Conservation (phyloP, 306 rosid genomes). For the Cyclanthera cordifolia region DNA sequence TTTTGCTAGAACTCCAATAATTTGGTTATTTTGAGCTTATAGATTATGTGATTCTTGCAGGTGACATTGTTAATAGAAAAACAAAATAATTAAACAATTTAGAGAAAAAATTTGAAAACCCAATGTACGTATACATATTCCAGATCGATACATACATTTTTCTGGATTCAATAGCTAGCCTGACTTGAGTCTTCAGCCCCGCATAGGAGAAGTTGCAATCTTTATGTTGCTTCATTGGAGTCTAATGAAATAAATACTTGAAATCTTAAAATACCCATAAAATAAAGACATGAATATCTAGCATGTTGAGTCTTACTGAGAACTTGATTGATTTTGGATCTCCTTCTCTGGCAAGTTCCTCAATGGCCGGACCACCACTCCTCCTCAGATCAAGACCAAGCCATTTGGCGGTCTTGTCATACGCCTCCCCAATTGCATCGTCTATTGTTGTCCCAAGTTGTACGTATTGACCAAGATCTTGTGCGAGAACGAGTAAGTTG, state of each 20-base stretch:
- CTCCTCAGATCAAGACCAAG: conserved; percentile 91
- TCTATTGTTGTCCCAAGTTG: conserved; percentile 97
- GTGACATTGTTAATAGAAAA: neutral
- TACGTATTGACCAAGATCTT: conserved; percentile 72
- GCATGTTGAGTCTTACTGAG: conserved; percentile 38
- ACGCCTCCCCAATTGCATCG: conserved; percentile 97
- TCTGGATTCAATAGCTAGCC: conserved; percentile 75
- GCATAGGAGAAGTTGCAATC: conserved; percentile 96
- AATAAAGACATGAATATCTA: neutral
- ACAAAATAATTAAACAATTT: neutral
- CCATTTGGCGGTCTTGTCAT: conserved; percentile 95
- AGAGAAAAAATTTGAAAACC: neutral
- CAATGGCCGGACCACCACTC: conserved; percentile 97
- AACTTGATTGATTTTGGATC: conserved; percentile 58
- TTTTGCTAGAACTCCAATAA: neutral
- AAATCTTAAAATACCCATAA: conserved; percentile 3
- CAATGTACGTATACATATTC: neutral
- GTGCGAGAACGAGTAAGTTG: conserved; percentile 74
- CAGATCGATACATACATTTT: conserved; percentile 46
- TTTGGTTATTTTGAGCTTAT: neutral
- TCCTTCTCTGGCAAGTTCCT: conserved; percentile 84
- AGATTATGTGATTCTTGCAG: neutral
- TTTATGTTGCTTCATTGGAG: conserved; percentile 95
- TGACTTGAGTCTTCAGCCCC: conserved; percentile 96
- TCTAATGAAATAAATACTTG: conserved; percentile 26